phyloP scores from a whole-genome alignment of 2,329 filamentous ascomycete species.

The Botrytis aclada region DNA sequence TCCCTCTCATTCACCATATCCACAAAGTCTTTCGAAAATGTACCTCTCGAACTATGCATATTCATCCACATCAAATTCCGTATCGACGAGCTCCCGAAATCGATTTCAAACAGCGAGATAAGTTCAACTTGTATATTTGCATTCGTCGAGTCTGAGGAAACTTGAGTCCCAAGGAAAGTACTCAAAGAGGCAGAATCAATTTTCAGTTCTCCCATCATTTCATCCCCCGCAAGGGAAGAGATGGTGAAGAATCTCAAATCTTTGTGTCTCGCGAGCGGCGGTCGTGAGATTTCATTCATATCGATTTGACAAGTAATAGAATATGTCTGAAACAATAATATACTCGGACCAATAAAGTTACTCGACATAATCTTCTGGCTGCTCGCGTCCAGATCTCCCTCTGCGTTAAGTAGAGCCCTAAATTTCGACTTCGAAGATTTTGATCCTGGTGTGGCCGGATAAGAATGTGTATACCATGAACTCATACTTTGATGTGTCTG shows the following conservation, averaged over 20 bases:
- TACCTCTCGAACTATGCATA: not conserved
- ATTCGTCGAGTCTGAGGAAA: fast-evolving
- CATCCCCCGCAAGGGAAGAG: not conserved
- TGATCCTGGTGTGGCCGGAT: not conserved
- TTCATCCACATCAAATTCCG: not conserved
- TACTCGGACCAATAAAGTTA: not conserved
- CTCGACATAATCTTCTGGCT: not conserved
- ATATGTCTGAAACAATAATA: not conserved
- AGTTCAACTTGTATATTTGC: not conserved
- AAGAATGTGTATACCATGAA: not conserved
- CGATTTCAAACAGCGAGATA: not conserved
- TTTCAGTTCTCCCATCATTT: not conserved
- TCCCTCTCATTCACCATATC: not conserved
- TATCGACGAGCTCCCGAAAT: not conserved
- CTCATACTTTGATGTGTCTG: not conserved
- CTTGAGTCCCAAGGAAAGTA: not conserved
- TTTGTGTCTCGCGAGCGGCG: not conserved
- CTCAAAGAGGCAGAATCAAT: not conserved
- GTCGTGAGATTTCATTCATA: not conserved
- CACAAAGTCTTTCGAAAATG: not conserved
- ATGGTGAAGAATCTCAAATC: not conserved
- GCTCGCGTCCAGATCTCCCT: not conserved
- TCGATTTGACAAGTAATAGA: not conserved
- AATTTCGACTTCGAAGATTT: fast-evolving
- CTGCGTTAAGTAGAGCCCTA: not conserved